Conservation (phyloP, 108 stramenopile species). For the Epipyxis sp. region DNA sequence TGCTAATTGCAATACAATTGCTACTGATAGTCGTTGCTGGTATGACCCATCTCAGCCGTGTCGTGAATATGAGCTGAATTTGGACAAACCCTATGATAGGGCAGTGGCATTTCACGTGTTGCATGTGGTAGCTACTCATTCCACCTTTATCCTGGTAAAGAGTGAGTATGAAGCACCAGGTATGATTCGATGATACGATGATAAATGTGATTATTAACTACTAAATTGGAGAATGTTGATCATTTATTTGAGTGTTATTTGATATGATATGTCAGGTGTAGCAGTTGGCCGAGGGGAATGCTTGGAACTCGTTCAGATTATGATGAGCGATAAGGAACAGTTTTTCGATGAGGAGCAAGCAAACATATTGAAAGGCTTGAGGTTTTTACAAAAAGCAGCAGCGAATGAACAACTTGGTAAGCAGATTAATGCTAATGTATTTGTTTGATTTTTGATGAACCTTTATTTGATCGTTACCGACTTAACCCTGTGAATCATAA, state of each 20-base stretch:
- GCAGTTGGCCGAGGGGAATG: too few relatives aligned
- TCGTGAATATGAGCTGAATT: not conserved
- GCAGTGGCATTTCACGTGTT: conserved; percentile 13
- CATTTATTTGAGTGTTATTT: too few relatives aligned
- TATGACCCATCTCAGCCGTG: not conserved
- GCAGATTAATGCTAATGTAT: too few relatives aligned
- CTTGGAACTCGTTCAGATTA: not conserved
- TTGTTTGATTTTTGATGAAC: too few relatives aligned
- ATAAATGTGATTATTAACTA: too few relatives aligned
- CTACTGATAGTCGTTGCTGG: not conserved
- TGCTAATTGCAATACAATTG: conserved; percentile 8
- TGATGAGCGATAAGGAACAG: not conserved
- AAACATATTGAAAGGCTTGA: not conserved
- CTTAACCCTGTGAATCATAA: too few relatives aligned
- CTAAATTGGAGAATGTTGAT: too few relatives aligned
- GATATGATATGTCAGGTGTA: too few relatives aligned
- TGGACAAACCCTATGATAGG: not conserved
- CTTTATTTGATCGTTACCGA: too few relatives aligned
- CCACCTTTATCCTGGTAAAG: not conserved
- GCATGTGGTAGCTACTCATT: conserved; percentile 18
- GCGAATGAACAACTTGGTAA: not conserved
- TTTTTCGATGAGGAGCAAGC: conserved; percentile 23
- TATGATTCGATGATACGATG: too few relatives aligned
- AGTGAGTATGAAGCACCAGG: not conserved
- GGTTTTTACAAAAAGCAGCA: not conserved